Percentiles rank a stretch among this genome's conserved stretches.
These are phyloP conservation scores for Penicillium longicatenatum DNA, from an alignment of 495 filamentous ascomycete species.

Conservation along the genomic window DNA sequence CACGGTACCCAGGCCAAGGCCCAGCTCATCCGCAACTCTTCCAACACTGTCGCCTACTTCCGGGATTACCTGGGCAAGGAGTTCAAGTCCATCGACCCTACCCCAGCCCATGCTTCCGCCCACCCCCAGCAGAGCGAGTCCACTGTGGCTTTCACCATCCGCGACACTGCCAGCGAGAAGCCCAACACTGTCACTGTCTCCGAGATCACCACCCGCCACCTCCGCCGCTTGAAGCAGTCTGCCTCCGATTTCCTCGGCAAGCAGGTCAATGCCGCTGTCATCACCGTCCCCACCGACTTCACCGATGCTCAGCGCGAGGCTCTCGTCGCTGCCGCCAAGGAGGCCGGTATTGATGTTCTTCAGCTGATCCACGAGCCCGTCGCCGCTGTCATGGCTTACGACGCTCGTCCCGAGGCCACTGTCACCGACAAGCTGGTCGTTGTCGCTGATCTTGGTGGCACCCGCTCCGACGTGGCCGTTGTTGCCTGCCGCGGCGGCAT, in stretches of 20 bases:
- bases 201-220: constrained; percentile 84
- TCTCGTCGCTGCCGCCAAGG: constrained; percentile 72
- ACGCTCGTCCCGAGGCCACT: constrained; percentile 76
- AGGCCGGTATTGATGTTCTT: constrained; percentile 82
- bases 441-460: constrained; percentile 92
- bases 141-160: constrained; percentile 78
- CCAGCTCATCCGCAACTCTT: constrained; percentile 85
- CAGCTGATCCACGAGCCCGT: constrained; percentile 95
- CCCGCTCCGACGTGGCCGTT: constrained; percentile 87
- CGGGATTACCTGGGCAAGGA: constrained; percentile 93
- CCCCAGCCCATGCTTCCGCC: constrained; percentile 88
- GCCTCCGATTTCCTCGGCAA: constrained; percentile 91
- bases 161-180: constrained; percentile 70
- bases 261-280: constrained; percentile 86
- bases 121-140: constrained; percentile 78
- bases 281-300: constrained; percentile 94
- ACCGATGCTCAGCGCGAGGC: constrained; percentile 80
- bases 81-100: constrained; percentile 94
- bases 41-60: constrained; percentile 94
- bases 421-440: constrained; percentile 84
- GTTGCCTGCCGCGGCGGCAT: constrained; percentile 90
- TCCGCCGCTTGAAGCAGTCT: constrained; percentile 77
- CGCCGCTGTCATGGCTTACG: constrained; percentile 87
- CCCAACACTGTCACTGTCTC: constrained; percentile 74
- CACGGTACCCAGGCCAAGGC: constrained; percentile 94